These are phyloP conservation scores for Trametes maxima DNA, from an alignment of 768 basidiomycete species.

Conservation along the genomic window DNA sequence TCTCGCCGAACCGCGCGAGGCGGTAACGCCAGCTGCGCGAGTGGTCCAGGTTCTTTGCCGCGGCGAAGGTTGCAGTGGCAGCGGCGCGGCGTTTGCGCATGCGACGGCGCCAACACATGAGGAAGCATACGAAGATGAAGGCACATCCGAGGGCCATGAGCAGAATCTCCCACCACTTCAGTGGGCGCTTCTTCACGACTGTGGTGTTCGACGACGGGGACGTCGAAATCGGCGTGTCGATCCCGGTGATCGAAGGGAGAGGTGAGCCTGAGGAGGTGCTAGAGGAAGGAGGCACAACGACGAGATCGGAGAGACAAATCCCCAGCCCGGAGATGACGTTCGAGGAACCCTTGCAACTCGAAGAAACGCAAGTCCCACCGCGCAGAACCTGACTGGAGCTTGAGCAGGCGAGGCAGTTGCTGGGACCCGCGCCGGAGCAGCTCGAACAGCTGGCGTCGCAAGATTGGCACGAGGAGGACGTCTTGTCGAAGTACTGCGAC, in stretches of 20 bases:
- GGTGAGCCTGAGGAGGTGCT: conserved; percentile 44
- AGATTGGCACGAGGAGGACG: conserved; percentile 62
- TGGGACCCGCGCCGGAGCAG: conserved; percentile 69
- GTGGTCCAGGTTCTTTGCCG: conserved; percentile 53
- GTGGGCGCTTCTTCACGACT: conserved; percentile 36
- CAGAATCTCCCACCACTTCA: conserved; percentile 85
- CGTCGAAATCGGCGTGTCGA: conserved; percentile 46
- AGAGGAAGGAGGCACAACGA: conserved; percentile 51
- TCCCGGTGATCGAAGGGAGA: conserved; percentile 59
- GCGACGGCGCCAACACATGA: conserved; percentile 71
- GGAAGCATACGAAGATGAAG: conserved; percentile 69
- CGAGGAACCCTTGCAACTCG: conserved; percentile 58
- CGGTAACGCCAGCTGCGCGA: conserved; percentile 56
- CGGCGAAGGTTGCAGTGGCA: conserved; percentile 65
- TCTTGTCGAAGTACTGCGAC: conserved; percentile 70
- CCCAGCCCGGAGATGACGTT: conserved; percentile 71
- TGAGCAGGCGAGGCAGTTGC: conserved; percentile 74
- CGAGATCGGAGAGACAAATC: conserved; percentile 77
- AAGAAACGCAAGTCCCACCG: conserved; percentile 62
- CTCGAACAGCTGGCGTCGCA: conserved; percentile 81
- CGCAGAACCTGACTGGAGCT: conserved; percentile 63
- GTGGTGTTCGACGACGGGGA: conserved; percentile 13
- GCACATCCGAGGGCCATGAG: conserved; percentile 82
- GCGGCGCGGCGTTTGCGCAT: conserved; percentile 70
- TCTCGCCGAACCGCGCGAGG: conserved; percentile 58